Base-by-base conservation (phyloP, 805 yeast species). In the Sungouiella thailandica region DNA sequence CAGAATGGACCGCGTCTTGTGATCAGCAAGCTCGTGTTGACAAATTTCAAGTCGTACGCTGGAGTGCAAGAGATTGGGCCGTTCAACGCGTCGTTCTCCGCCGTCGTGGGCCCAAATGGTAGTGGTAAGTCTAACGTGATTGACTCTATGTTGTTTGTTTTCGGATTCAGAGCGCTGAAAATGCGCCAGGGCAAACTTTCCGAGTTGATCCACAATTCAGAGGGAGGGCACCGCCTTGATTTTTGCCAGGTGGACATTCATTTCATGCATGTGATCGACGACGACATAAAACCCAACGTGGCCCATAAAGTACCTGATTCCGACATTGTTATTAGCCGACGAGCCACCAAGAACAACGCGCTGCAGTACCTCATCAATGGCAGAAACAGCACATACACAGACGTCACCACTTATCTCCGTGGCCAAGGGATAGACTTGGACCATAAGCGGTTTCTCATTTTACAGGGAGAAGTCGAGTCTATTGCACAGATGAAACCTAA, bases 401-500 rank as follows among this genome's bases (percentile, higher is more conserved):
- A 81, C 47, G 97, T 93, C 0, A 85, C 96, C 0, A 62, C 65
- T 1, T 62, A 85, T 22, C 66, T 93, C 31, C 80, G 78, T 44
- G 79, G 73, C 12, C 78, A 87, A 53, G 98, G 97, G 4, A 83
- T 93, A 38, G 98, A 93, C 58, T 68, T 93, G 41, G 95, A 89
- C 46, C 98, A 93, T 58, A 93, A 93, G 54, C 71, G 99, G 47
- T 93, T 93, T 50, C 70, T 93, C 47, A 94, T 93, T 53, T 65
- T 93, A 28, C 99, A 93, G 61, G 99, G 99, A 55, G 99, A 93
- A 56, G 98, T 93, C 27, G 99, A 93, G 62, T 82, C 89, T 44
- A 93, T 93, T 52, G 97, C 98, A 0, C 97, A 93, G 56, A 94
- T 93, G 99, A 90, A 90, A 54, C 84, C 99, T 8, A 93, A 90